phyloP scores from a whole-genome alignment of 306 rosid species.

The Inga leiocalycina region DNA sequence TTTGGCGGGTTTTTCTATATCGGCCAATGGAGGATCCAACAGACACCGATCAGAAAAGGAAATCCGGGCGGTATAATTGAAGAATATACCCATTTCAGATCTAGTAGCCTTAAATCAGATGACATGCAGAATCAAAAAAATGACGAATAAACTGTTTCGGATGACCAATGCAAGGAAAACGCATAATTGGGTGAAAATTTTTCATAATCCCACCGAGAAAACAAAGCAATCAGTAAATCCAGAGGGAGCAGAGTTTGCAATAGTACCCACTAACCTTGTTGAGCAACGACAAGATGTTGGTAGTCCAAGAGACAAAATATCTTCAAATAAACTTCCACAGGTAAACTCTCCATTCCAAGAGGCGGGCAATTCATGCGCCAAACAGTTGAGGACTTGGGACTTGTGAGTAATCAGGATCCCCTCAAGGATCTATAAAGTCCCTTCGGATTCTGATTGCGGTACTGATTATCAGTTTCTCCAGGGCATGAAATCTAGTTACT shows the following conservation, averaged over 20 bases:
- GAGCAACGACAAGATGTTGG: slow-evolving; percentile 54
- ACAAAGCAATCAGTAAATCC: background rate
- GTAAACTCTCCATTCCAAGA: slow-evolving; percentile 57
- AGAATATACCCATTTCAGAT: slow-evolving; percentile 34
- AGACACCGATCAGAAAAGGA: background rate
- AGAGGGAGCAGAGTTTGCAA: background rate
- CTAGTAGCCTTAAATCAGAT: background rate
- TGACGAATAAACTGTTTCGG: background rate
- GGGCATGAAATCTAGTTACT: slow-evolving; percentile 11
- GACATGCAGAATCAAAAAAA: background rate
- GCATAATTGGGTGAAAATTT: background rate
- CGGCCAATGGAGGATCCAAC: slow-evolving; percentile 5
- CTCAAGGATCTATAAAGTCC: background rate
- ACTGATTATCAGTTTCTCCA: background rate
- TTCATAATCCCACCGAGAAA: background rate
- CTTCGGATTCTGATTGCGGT: slow-evolving; percentile 7
- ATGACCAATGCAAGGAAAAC: background rate
- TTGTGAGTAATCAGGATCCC: background rate
- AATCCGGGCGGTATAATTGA: slow-evolving; percentile 2
- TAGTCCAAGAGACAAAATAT: slow-evolving; percentile 65
- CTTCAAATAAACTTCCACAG: slow-evolving; percentile 55
- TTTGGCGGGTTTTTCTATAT: background rate
- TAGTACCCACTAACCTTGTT: slow-evolving; percentile 55
- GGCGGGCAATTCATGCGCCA: slow-evolving; percentile 17
- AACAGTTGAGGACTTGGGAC: background rate